Conservation (phyloP, 192 early-diverging fungal genomes). For the Coemansia biformis region DNA sequence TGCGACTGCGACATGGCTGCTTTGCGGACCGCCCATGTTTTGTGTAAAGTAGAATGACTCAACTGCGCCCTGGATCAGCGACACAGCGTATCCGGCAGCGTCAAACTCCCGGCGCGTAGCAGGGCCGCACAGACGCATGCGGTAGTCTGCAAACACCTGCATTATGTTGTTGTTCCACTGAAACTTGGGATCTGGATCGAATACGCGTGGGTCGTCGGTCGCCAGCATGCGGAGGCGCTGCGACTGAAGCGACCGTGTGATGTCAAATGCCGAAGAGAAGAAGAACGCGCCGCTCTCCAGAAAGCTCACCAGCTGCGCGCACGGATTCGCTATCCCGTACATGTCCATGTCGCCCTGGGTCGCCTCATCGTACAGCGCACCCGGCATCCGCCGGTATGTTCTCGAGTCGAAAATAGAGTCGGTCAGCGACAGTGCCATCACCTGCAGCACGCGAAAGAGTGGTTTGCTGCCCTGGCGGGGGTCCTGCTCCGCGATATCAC, state of each 20-base stretch:
- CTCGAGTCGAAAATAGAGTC: conserved; percentile 64
- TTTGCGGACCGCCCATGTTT: neutral
- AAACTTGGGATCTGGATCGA: conserved; percentile 63
- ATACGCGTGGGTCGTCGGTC: conserved; percentile 36
- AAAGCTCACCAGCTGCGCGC: conserved; percentile 66
- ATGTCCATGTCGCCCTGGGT: conserved; percentile 36
- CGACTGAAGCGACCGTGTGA: conserved; percentile 74
- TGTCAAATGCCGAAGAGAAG: conserved; percentile 83
- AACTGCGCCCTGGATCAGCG: conserved; percentile 46
- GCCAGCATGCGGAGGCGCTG: conserved; percentile 49
- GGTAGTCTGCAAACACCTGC: conserved; percentile 70
- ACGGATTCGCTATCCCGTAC: conserved; percentile 63
- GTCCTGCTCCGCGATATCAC: conserved; percentile 56
- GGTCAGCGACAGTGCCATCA: conserved; percentile 73
- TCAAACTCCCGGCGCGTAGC: conserved; percentile 65
- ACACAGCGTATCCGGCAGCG: conserved; percentile 64
- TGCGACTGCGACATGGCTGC: conserved; percentile 1
- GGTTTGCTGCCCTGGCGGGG: conserved; percentile 32
- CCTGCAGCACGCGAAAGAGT: conserved; percentile 62
- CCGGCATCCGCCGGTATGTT: conserved; percentile 31
- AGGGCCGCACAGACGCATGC: conserved; percentile 64
- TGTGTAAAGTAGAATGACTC: conserved; percentile 20
- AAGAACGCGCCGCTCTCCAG: conserved; percentile 87
- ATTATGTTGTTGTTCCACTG: conserved; percentile 91
- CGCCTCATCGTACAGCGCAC: conserved; percentile 37